phyloP scores from a whole-genome alignment of 176 grass and related monocot genomes.

The Chloris gayana region DNA sequence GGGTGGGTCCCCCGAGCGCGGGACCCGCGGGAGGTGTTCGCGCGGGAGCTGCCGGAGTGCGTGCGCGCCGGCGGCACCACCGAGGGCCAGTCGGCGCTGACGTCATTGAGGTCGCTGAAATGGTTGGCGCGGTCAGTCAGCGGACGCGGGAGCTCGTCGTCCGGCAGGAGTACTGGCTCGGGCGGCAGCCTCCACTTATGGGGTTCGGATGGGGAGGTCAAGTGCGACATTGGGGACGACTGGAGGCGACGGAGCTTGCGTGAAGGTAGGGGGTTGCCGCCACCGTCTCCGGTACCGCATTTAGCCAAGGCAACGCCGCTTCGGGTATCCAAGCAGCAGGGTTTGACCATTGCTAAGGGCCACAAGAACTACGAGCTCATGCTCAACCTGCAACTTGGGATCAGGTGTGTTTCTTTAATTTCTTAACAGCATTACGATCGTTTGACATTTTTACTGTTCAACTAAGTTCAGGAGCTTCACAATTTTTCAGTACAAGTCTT shows the following conservation, averaged over 20 bases:
- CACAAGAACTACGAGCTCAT: slow-evolving; percentile 99
- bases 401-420: slow-evolving; percentile 75
- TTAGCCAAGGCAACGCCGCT: slow-evolving; percentile 19
- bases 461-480: neutral
- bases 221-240: slow-evolving; percentile 47
- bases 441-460: neutral
- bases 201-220: slow-evolving; percentile 53
- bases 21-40: slow-evolving; percentile 79
- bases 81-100: slow-evolving; percentile 62
- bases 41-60: slow-evolving; percentile 58
- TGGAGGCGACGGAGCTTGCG: slow-evolving; percentile 45
- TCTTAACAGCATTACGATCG: neutral
- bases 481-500: slow-evolving; percentile 17
- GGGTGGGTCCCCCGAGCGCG: slow-evolving; percentile 48
- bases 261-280: slow-evolving; percentile 45
- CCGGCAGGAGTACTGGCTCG: slow-evolving; percentile 37
- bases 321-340: slow-evolving; percentile 57
- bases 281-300: neutral
- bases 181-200: slow-evolving; percentile 38
- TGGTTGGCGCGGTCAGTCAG: slow-evolving; percentile 62
- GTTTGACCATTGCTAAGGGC: slow-evolving; percentile 76
- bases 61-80: slow-evolving; percentile 47
- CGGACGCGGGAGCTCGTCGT: slow-evolving; percentile 37
- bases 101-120: slow-evolving; percentile 65
- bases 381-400: slow-evolving; percentile 96